Base-by-base conservation (phyloP, 1,284 basidiomycete species). In the Trametes polyzona region DNA sequence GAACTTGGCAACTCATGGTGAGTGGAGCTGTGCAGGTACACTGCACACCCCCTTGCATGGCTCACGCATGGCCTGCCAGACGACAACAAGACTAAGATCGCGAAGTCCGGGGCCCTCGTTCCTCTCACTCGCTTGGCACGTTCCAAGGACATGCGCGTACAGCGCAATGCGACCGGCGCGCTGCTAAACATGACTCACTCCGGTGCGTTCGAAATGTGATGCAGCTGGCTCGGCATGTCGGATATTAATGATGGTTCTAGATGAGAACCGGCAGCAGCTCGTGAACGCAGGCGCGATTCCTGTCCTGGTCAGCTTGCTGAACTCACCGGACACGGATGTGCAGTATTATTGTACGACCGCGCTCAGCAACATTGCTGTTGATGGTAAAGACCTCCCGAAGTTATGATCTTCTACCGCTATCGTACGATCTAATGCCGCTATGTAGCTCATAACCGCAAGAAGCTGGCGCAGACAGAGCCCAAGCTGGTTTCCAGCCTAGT, bases 281-380 rank as follows among this genome's bases (percentile, higher is more conserved):
- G 97, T 99, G 67, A 97, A 96, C 66, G 97, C 97, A 24, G 97
- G 97, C 12, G 97, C 97, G 19, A 98, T 99, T 59, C 97, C 97
- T 12, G 97, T 99, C 33, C 86, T 99, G 24, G 97, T 99, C 64
- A 91, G 90, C 69, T 80, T 99, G 35, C 82, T 99, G 55, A 96
- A 96, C 71, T 96, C 94, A n/a, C 87, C 93, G 40, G 96, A 99
- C 73, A 99, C 96, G 19, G 96, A 99, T 73, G 97, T 99, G 2
- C 97, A 99, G 75, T 99, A 99, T 73, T 99, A 99, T 73, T 99
- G 97, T 77, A 99, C 97, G 6, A 99, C 97, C 23, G 97, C 97
- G 0, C 78, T 99, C 61, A 96, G 93, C 73, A 99, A 99, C 74
- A 99, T 99, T 67, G 97, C 97, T 36, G 95, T 98, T 6, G 95